Conservation (phyloP, 1,284 basidiomycete species). For the Rhodotorula glutinis region DNA sequence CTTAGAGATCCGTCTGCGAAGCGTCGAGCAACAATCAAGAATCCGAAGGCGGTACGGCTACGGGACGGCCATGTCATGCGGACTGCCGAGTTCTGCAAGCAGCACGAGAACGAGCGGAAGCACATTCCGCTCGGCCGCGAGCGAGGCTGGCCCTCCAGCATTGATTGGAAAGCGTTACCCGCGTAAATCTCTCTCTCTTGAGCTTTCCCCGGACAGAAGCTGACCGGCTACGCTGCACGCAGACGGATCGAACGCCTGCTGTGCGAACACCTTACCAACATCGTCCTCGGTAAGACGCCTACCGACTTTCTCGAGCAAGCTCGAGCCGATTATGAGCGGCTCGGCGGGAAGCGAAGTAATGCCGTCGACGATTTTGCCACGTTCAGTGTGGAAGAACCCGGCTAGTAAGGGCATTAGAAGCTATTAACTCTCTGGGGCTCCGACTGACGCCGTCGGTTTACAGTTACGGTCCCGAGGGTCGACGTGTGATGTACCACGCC, state of each 20-base stretch:
- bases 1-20: conserved; percentile 20
- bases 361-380: conserved; percentile 33
- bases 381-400: conserved; percentile 41
- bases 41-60: conserved; percentile 28
- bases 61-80: conserved; percentile 22
- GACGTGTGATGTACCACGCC: conserved; percentile 26
- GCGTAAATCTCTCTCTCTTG: conserved; percentile 14
- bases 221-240: neutral
- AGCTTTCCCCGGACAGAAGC: too few species aligned
- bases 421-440: too few species aligned
- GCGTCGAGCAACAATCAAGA: conserved; percentile 7
- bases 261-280: conserved; percentile 7
- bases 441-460: neutral
- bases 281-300: conserved; percentile 13
- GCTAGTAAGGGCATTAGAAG: conserved; percentile 37
- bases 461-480: conserved; percentile 41
- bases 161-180: conserved; percentile 31
- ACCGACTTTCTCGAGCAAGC: conserved; percentile 33
- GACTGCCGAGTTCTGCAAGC: conserved; percentile 33
- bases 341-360: conserved; percentile 18
- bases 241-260: conserved; percentile 27
- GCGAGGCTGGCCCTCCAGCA: conserved; percentile 31
- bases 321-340: conserved; percentile 20
- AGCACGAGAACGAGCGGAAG: conserved; percentile 33
- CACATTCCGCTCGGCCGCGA: conserved; percentile 35